These are phyloP conservation scores for Rhizopus microsporus DNA, from an alignment of 371 early-diverging fungal species.

Conservation along the genomic window DNA sequence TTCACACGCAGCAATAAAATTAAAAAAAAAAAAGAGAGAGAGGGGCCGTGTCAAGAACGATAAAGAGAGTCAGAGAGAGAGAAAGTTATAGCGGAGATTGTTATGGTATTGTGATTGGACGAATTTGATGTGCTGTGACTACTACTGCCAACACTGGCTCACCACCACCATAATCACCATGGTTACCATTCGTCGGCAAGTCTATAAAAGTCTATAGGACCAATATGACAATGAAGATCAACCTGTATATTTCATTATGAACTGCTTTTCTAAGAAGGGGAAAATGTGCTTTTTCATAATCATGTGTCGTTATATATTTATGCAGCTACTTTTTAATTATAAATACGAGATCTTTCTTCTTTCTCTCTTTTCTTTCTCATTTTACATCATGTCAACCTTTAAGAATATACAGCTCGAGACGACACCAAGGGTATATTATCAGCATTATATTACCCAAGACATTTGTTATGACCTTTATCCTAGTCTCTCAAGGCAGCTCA, in stretches of 20 bases:
- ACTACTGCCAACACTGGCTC: not conserved
- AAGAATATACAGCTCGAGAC: constrained; percentile 33
- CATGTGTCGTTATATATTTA: not conserved
- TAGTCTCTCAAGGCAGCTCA: constrained; percentile 33
- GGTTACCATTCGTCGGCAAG: too few species aligned
- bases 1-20: not conserved
- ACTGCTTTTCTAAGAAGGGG: too few species aligned
- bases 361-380: constrained; percentile 2
- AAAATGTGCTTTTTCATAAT: too few species aligned
- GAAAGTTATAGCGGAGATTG: not conserved
- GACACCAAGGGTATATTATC: constrained; percentile 41
- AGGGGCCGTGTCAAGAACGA: not conserved
- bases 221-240: too few species aligned
- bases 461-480: constrained; percentile 49
- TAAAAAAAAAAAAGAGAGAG: not conserved
- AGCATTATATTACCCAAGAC: constrained; percentile 32
- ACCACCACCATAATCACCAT: not conserved
- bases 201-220: too few species aligned
- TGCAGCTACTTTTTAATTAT: not conserved
- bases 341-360: constrained; percentile 3
- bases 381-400: constrained; percentile 10
- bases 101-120: not conserved
- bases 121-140: not conserved
- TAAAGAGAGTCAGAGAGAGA: too few species aligned
- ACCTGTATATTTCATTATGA: too few species aligned